Evolutionary conservation across 2,329 filamentous ascomycete species (phyloP), one percentile per base, ranked within the genome.

Genomic region (Aspergillus caelatus): DNA sequence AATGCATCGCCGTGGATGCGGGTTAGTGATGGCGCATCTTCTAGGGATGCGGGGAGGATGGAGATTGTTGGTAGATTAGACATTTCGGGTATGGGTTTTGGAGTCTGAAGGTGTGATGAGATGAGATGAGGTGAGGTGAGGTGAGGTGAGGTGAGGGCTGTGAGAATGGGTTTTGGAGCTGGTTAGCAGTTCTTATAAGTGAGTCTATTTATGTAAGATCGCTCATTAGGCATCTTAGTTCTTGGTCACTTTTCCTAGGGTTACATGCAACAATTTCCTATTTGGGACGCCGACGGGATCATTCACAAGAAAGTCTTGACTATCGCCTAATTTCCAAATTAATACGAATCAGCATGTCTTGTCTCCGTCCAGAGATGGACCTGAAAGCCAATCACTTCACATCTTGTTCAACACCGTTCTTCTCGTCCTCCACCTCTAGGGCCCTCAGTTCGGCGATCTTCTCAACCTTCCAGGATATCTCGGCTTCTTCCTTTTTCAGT

Each of bases 1-100:
- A 57, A 57, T 28, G 55, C 55, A 8, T 46, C 39, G 26, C 23
- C 12, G 26, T 57, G 55, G 16, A 57, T n/a, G n/a, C n/a, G 55
- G 11, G 36, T 12, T 21, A 57, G 39, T n/a, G 21, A 23, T 4
- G 55, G 21, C 16, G 43, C 11, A 12, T 57, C 55, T n/a, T 57
- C 41, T n/a, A n/a, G 39, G 21, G 26, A 57, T 32, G 43, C n/a
- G 12, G 55, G 39, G 6, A 30, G 14, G 36, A 57, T 23, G 21
- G 34, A 43, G 28, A 48, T 48, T 26, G 45, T 28, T 48, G 45
- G 14, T 48, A 0, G 23, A 48, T 6, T 19, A 6, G 45, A 9
- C 45, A 48, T 48, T 26, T 16, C 16, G 4, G 4, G 26, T 19
- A 19, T 28, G 10, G 21, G 14, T 21, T 23, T 46, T 26, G 26